phyloP scores from a whole-genome alignment of 306 rosid genomes.

The Lathyrus oleraceus region DNA sequence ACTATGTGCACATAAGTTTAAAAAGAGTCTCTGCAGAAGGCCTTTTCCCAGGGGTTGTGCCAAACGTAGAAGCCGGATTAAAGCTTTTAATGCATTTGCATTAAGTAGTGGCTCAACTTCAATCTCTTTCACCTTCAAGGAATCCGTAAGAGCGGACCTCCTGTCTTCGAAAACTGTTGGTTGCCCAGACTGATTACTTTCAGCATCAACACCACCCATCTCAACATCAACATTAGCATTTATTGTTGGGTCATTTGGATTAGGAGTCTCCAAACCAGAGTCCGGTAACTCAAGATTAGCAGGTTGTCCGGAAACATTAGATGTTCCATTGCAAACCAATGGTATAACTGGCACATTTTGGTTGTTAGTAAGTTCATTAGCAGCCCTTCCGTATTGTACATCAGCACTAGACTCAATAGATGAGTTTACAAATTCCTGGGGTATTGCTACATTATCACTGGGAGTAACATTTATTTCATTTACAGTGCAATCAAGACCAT shows the following conservation, averaged over 20 bases:
- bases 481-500: too few species aligned
- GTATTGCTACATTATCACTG: too few species aligned
- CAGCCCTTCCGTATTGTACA: too few species aligned
- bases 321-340: constrained; percentile 58
- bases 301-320: constrained; percentile 52
- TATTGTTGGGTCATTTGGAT: constrained; percentile 53
- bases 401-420: too few species aligned
- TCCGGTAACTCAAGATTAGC: constrained; percentile 43
- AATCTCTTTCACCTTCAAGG: constrained; percentile 77
- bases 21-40: constrained; percentile 89
- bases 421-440: too few species aligned
- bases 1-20: constrained; percentile 91
- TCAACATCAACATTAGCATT: constrained; percentile 68
- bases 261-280: constrained; percentile 49
- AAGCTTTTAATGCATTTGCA: constrained; percentile 81
- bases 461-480: too few species aligned
- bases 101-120: constrained; percentile 90
- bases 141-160: constrained; percentile 66
- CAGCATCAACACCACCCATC: constrained; percentile 67
- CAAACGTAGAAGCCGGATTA: constrained; percentile 85
- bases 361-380: too few species aligned
- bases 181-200: constrained; percentile 55
- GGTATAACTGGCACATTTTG: too few species aligned
- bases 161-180: constrained; percentile 51
- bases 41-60: constrained; percentile 99